Evolutionary conservation across 441 rosid species (phyloP), one percentile per base, ranked within the genome.

Genomic region (Populus hybrid): DNA sequence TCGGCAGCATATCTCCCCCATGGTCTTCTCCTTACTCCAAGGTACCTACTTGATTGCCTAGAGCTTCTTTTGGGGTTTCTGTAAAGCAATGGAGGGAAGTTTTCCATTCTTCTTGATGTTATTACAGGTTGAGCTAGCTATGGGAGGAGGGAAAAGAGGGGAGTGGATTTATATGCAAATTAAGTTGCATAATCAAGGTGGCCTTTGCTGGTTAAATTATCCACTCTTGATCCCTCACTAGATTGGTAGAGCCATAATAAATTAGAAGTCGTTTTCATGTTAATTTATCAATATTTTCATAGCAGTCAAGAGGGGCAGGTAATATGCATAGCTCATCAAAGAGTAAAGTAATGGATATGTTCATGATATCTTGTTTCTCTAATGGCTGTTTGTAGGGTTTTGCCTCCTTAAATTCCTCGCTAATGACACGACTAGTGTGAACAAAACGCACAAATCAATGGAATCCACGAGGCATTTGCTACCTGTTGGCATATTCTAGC

Each of bases 1-100:
- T 81, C 84, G 0, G 84, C 82, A 0, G 84, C 84, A 33, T 78
- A 83, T 20, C 86, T 73, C 35, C 86, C 84, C 84, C 82, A 78
- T 4, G 77, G 86, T 78, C 84, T 45, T 29, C 80, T 64, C 45
- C 82, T 72, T 11, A 83, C 82, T 31, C 86, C 82, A 1, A 83
- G 80, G 56, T 83, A 83, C 53, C 40, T 20, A 14, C 82, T 80
- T 3, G 82, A 83, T 50, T 76, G 83, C 77, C 82, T 80, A 6
- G 76, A 75, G 80, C 80, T 78, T 66, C 80, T 78, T 72, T 81
- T 78, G 0, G 82, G 86, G 63, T 81, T 78, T 38, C 80, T 69
- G 71, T 78, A 76, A 10, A 80, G 7, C 79, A 83, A 26, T 73
- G 82, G 23, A 73, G 72, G 77, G 21, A 78, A 18, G 38, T 76